These are phyloP conservation scores for Russula griseocarnosa DNA, from an alignment of 768 basidiomycete genomes.

Conservation along the genomic window DNA sequence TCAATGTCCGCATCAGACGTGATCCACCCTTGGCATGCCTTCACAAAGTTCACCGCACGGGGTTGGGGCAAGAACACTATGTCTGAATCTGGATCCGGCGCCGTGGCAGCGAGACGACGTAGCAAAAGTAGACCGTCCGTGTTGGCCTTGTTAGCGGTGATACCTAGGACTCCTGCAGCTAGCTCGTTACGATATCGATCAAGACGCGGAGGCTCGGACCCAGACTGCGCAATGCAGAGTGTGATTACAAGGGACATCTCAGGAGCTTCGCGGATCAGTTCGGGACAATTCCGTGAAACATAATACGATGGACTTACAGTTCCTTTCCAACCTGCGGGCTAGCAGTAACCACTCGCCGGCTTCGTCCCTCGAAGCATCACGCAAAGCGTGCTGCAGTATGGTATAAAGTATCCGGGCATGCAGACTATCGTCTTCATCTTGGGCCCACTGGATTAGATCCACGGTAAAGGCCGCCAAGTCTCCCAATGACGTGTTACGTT, in stretches of 20 bases:
- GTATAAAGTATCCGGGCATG: conserved; percentile 57
- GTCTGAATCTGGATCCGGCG: conserved; percentile 76
- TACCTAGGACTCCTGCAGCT: conserved; percentile 71
- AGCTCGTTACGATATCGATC: conserved; percentile 86
- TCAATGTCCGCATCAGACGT: conserved; percentile 55
- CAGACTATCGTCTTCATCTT: conserved; percentile 44
- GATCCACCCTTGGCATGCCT: conserved; percentile 83
- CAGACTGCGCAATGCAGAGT: conserved; percentile 53
- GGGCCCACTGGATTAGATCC: conserved; percentile 35
- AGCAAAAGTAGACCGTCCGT: conserved; percentile 65
- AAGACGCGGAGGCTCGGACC: conserved; percentile 65
- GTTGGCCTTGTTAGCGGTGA: conserved; percentile 59
- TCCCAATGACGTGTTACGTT: conserved; percentile 26
- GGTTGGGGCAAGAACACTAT: conserved; percentile 80
- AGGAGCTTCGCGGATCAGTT: conserved; percentile 48
- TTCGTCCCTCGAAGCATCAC: conserved; percentile 57
- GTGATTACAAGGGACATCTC: conserved; percentile 65
- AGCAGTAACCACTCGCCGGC: conserved; percentile 73
- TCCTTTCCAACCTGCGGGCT: conserved; percentile 59
- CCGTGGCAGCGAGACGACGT: conserved; percentile 63
- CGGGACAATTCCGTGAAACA: neutral
- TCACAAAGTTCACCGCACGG: conserved; percentile 82
- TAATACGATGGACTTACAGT: conserved; percentile 44
- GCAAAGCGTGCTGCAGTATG: conserved; percentile 57
- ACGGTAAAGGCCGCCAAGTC: conserved; percentile 35